Evolutionary conservation across 371 early-diverging fungal genomes (phyloP).

Genomic region (Circinella minor): DNA sequence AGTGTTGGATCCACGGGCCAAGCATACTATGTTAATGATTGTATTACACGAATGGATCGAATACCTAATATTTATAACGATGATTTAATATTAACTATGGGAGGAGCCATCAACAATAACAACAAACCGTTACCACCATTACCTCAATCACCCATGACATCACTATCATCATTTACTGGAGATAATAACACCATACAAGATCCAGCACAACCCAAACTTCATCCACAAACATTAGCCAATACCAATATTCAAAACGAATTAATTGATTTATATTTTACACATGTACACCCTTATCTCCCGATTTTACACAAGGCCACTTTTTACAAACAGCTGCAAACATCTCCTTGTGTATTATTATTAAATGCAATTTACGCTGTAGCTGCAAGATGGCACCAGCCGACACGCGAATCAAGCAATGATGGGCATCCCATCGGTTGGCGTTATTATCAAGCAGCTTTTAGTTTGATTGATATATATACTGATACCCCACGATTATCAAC

Average conservation of each 20-base stretch:
- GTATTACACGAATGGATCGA: conserved; percentile 33
- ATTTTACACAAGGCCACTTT: conserved; percentile 63
- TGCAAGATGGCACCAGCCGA: conserved; percentile 40
- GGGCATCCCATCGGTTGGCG: conserved; percentile 32
- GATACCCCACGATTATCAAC: conserved; percentile 70
- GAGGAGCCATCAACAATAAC: not conserved
- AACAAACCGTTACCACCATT: not conserved
- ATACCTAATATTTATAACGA: conserved; percentile 26
- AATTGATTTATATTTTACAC: conserved; percentile 51
- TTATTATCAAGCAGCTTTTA: conserved; percentile 49
- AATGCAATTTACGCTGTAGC: conserved; percentile 66
- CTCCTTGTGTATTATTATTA: conserved; percentile 44
- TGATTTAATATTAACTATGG: conserved; percentile 20
- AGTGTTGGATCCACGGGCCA: conserved; percentile 40
- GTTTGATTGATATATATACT: conserved; percentile 66
- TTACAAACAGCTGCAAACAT: conserved; percentile 46
- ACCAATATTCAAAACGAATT: conserved; percentile 21
- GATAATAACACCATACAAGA: not conserved
- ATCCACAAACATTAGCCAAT: conserved; percentile 6
- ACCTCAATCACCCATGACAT: not conserved
- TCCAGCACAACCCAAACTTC: conserved; percentile 1
- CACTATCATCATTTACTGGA: not conserved
- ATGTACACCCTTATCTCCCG: conserved; percentile 64
- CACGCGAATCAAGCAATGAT: not conserved
- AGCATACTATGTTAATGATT: conserved; percentile 44